phyloP scores from a whole-genome alignment of 768 basidiomycete species.

The Suillus paluster region DNA sequence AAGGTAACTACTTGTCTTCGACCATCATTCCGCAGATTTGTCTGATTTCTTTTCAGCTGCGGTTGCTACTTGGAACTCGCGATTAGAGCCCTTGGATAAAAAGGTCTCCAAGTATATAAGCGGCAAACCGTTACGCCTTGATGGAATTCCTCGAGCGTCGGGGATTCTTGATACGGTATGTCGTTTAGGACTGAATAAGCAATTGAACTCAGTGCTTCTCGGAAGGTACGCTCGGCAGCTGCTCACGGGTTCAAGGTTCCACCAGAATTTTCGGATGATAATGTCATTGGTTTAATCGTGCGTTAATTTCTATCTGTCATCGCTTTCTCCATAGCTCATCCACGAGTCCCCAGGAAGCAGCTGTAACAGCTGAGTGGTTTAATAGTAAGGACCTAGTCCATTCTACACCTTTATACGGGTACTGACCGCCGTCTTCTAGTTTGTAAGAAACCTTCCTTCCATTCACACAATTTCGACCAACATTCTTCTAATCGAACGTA shows the following conservation, averaged over 20 bases:
- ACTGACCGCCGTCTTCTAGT: slow-evolving; percentile 20
- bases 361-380: slow-evolving; percentile 82
- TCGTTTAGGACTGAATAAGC: not conserved
- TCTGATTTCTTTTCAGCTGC: slow-evolving; percentile 50
- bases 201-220: slow-evolving; percentile 5
- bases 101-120: slow-evolving; percentile 71
- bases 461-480: slow-evolving; percentile 3
- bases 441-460: slow-evolving; percentile 22
- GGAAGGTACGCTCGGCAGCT: slow-evolving; percentile 64
- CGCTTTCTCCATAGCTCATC: not conserved
- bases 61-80: slow-evolving; percentile 63
- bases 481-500: slow-evolving; percentile 29
- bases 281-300: slow-evolving; percentile 62
- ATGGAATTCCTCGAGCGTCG: slow-evolving; percentile 75
- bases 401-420: not conserved
- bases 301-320: slow-evolving; percentile 15
- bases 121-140: slow-evolving; percentile 71
- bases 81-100: slow-evolving; percentile 62
- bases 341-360: slow-evolving; percentile 55
- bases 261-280: slow-evolving; percentile 69
- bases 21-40: slow-evolving; percentile 3
- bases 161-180: slow-evolving; percentile 75
- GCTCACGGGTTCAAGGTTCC: slow-evolving; percentile 78
- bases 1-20: slow-evolving; percentile 44
- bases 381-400: slow-evolving; percentile 44